Percentiles rank a stretch among this genome's conserved stretches.
Conservation (phyloP, 495 filamentous ascomycete genomes). For the Penicillium tannophilum region DNA sequence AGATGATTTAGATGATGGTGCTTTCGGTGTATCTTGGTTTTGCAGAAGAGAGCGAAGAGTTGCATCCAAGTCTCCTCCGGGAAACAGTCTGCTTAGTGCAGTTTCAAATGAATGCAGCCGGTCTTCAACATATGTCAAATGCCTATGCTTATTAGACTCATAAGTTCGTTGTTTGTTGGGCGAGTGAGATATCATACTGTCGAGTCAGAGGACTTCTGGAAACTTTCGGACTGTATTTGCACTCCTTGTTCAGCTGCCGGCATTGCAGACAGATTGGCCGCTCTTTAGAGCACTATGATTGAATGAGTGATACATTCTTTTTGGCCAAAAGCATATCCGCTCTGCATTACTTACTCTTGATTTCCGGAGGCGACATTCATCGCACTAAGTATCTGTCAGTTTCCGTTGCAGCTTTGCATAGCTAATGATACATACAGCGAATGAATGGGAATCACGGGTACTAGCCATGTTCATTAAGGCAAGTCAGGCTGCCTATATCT, state of each 20-base stretch:
- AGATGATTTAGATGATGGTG: slow-evolving; percentile 41
- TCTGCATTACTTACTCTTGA: slow-evolving; percentile 40
- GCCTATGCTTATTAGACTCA: slow-evolving; percentile 31
- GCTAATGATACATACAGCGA: slow-evolving; percentile 40
- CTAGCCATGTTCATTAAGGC: slow-evolving; percentile 46
- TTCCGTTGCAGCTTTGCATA: not conserved
- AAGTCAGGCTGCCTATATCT: slow-evolving; percentile 26
- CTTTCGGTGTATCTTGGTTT: slow-evolving; percentile 39
- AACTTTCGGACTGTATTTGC: slow-evolving; percentile 53
- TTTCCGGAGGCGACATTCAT: slow-evolving; percentile 53
- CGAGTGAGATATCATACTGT: slow-evolving; percentile 36
- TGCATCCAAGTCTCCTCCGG: slow-evolving; percentile 50
- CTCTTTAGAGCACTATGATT: slow-evolving; percentile 50
- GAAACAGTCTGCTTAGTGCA: slow-evolving; percentile 46
- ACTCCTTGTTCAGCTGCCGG: slow-evolving; percentile 47
- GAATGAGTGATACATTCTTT: slow-evolving; percentile 8
- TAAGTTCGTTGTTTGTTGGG: not conserved
- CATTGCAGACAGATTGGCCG: slow-evolving; percentile 48
- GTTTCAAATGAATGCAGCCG: slow-evolving; percentile 49
- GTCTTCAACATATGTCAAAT: slow-evolving; percentile 54
- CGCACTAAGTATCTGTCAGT: slow-evolving; percentile 37
- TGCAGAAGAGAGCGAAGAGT: slow-evolving; percentile 47
- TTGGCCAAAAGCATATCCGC: not conserved
- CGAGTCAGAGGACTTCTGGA: slow-evolving; percentile 50
- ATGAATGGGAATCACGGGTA: slow-evolving; percentile 51